Evolutionary conservation across 805 yeast species (phyloP).

Genomic region (Starmerella bombi): DNA sequence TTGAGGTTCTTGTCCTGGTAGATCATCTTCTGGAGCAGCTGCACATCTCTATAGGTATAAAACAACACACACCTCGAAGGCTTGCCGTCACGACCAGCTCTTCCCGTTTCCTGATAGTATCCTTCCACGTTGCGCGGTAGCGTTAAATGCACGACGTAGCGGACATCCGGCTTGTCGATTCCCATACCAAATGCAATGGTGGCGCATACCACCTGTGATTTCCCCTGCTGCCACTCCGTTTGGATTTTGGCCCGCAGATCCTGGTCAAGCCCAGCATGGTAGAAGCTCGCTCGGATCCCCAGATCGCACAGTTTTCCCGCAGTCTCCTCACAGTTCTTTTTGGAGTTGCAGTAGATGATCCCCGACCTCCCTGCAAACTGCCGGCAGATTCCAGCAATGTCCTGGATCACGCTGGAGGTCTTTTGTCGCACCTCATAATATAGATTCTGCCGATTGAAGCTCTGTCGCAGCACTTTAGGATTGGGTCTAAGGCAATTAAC

Average conservation of each 20-base stretch:
- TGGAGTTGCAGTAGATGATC: constrained; percentile 86
- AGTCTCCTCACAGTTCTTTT: constrained; percentile 73
- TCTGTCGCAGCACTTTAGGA: constrained; percentile 58
- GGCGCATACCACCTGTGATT: constrained; percentile 74
- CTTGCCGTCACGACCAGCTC: constrained; percentile 94
- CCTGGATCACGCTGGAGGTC: constrained; percentile 10
- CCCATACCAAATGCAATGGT: constrained; percentile 99
- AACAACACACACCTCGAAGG: constrained; percentile 72
- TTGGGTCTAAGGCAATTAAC: constrained; percentile 57
- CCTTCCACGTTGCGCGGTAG: constrained; percentile 88
- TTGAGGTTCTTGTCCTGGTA: constrained; percentile 57
- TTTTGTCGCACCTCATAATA: constrained; percentile 67
- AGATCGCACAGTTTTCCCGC: constrained; percentile 40
- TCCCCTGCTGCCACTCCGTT: constrained; percentile 63
- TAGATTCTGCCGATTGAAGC: constrained; percentile 81
- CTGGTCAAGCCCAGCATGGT: constrained; percentile 91
- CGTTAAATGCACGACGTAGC: constrained; percentile 80
- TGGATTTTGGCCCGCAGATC: constrained; percentile 65
- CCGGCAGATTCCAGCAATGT: constrained; percentile 17
- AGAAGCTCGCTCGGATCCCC: constrained; percentile 57
- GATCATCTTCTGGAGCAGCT: constrained; percentile 62
- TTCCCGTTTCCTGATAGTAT: constrained; percentile 94
- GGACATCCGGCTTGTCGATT: constrained; percentile 88
- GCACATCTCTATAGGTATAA: constrained; percentile 68
- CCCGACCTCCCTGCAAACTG: constrained; percentile 56